Percentiles rank a stretch among this genome's conserved stretches.
Conservation (phyloP, 2,329 filamentous ascomycete genomes). For the Aureobasidium sp. region DNA sequence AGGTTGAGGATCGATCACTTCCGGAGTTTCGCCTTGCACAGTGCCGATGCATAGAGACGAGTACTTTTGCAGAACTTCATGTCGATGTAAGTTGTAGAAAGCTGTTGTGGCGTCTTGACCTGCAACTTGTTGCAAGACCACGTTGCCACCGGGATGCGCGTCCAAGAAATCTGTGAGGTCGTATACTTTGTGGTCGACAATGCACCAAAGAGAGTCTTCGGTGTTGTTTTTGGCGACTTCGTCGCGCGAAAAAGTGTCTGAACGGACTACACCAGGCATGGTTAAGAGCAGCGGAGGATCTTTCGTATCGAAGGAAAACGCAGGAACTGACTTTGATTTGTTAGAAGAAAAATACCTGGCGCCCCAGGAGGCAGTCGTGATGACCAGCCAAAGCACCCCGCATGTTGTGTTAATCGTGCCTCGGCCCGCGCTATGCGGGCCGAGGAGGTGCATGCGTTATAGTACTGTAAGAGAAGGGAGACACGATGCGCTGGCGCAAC, state of each 20-base stretch:
- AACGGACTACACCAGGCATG: constrained; percentile 8
- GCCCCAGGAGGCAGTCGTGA: background rate
- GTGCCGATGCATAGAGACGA: constrained; percentile 64
- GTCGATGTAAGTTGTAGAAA: constrained; percentile 87
- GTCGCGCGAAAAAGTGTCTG: constrained; percentile 32
- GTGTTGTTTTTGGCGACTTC: constrained; percentile 68
- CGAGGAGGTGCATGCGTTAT: no score
- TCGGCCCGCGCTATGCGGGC: background rate
- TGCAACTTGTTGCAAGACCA: constrained; percentile 71
- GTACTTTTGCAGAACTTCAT: constrained; percentile 82
- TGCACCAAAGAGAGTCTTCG: constrained; percentile 69
- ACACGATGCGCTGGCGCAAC: no score
- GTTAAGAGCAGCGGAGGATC: background rate
- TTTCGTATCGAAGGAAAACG: background rate
- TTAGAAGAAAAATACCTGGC: background rate
- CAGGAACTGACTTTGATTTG: background rate
- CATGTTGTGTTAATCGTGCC: background rate
- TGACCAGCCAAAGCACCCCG: background rate
- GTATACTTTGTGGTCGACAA: constrained; percentile 82
- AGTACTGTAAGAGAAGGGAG: no score
- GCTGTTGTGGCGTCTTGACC: constrained; percentile 72
- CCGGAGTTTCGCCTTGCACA: constrained; percentile 63
- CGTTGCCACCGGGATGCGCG: constrained; percentile 73
- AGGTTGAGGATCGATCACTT: constrained; percentile 59
- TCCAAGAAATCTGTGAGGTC: constrained; percentile 79